Base-by-base conservation (phyloP, 164 flowering plant species). In the Brasenia schreberi region DNA sequence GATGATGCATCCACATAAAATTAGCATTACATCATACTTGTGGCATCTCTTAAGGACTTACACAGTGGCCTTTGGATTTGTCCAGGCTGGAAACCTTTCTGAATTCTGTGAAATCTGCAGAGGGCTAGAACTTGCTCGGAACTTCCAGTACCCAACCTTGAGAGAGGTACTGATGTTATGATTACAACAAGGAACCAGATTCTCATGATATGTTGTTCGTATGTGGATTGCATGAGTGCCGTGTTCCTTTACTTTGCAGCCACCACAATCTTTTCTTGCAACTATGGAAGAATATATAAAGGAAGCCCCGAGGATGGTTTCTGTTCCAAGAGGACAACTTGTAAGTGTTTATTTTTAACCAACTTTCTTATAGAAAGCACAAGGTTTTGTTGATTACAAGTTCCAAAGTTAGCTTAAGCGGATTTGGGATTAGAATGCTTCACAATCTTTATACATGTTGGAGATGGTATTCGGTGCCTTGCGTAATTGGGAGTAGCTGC, bases 231-330 rank as follows among this genome's bases (percentile, higher is more conserved):
- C 56, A 49, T 49, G 4, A 45, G 16, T 49, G 56, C 9, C 56
- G 9, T 49, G 11, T 18, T 61, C 18, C 10, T n/a, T 61, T 61
- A 18, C 63, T 64, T 65, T 78, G 42, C 85, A 95, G 99, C 97
- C 99, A 71, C 99, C 97, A 71, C 97, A 92, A 68, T 84, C 96
- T 5, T 95, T 95, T 75, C 90, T 95, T 68, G 81, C 76, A 23
- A 95, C 99, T 65, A 95, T 95, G 99, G 99, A 95, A 73, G 99
- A 95, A 79, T 95, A 95, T 72, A 92, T 95, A 62, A 84, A 79
- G 74, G 99, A 95, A 74, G 99, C 99, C 62, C 99, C 99, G 18
- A 78, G 96, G 19, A 70, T 86, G 80, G 99, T 95, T 74, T 63
- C 86, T 73, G 87, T 79, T 73, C 84, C 92, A 27, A 81, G 61